These are phyloP conservation scores for Dentipellis sp. DNA, from an alignment of 768 basidiomycete species.

Conservation along the genomic window DNA sequence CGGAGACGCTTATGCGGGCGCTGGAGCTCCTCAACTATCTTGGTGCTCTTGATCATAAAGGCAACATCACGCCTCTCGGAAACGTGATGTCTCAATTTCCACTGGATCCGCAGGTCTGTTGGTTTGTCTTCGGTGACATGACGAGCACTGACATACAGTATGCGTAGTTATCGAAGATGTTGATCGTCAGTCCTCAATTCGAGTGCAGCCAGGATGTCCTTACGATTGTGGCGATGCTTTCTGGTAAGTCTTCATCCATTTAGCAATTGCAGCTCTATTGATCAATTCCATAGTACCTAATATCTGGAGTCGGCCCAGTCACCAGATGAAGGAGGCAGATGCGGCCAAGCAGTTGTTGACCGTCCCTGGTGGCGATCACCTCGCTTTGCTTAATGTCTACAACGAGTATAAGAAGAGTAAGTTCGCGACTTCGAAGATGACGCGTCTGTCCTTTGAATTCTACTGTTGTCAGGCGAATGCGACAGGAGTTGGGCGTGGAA, in stretches of 20 bases:
- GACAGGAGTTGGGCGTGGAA: constrained; percentile 89
- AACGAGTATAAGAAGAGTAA: constrained; percentile 83
- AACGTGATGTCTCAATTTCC: constrained; percentile 97
- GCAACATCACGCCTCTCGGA: constrained; percentile 80
- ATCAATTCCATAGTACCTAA: constrained; percentile 56
- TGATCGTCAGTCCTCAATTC: constrained; percentile 92
- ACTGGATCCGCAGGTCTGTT: constrained; percentile 82
- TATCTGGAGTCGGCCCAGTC: constrained; percentile 88
- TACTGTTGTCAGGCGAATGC: constrained; percentile 62
- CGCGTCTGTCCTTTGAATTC: not conserved
- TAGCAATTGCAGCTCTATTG: not conserved
- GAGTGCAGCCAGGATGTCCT: constrained; percentile 93
- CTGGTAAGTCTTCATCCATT: constrained; percentile 39
- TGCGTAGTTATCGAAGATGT: constrained; percentile 77
- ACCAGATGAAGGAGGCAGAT: constrained; percentile 84
- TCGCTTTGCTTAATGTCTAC: constrained; percentile 91
- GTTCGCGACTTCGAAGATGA: constrained; percentile 15
- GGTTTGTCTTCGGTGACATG: no score
- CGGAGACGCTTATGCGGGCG: constrained; percentile 95
- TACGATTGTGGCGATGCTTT: constrained; percentile 94
- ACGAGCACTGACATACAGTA: not conserved
- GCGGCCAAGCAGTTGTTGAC: constrained; percentile 81
- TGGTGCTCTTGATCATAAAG: constrained; percentile 88
- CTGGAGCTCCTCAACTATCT: constrained; percentile 90
- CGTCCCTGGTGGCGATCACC: constrained; percentile 94